phyloP scores from a whole-genome alignment of 768 basidiomycete genomes.

The Holtermannia corniformis region DNA sequence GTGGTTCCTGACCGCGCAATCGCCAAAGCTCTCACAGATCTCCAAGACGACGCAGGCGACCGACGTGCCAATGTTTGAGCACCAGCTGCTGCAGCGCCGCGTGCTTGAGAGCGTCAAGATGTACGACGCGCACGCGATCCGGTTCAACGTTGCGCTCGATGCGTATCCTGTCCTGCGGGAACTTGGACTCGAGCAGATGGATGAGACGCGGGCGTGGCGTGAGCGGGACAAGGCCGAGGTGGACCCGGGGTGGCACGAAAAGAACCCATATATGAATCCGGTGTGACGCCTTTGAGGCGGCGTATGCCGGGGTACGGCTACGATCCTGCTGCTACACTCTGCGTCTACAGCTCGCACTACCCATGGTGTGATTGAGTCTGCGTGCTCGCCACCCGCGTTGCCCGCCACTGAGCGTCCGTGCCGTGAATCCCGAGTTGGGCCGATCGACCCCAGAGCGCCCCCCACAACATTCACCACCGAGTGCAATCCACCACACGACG shows the following conservation, averaged over 20 bases:
- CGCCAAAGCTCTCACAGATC: background rate
- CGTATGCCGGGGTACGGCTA: too few species aligned
- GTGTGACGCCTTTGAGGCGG: too few species aligned
- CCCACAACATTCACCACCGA: background rate
- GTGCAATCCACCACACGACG: background rate
- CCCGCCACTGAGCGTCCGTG: background rate
- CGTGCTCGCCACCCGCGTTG: background rate
- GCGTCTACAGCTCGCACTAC: too few species aligned
- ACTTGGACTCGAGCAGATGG: background rate
- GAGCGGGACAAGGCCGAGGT: background rate
- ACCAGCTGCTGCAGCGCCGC: background rate
- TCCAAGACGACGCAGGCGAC: background rate
- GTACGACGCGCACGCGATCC: background rate
- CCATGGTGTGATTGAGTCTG: too few species aligned
- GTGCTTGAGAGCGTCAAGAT: background rate
- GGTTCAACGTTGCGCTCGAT: background rate
- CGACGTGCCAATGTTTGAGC: background rate
- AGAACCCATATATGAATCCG: background rate
- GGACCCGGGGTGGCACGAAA: background rate
- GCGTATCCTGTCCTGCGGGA: background rate
- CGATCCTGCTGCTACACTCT: too few species aligned
- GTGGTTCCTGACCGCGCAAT: background rate
- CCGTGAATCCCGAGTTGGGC: background rate
- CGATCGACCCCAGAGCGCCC: background rate
- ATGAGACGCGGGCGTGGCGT: background rate